Conservation (phyloP, 2,329 filamentous ascomycete species). For the Fusarium equiseti region DNA sequence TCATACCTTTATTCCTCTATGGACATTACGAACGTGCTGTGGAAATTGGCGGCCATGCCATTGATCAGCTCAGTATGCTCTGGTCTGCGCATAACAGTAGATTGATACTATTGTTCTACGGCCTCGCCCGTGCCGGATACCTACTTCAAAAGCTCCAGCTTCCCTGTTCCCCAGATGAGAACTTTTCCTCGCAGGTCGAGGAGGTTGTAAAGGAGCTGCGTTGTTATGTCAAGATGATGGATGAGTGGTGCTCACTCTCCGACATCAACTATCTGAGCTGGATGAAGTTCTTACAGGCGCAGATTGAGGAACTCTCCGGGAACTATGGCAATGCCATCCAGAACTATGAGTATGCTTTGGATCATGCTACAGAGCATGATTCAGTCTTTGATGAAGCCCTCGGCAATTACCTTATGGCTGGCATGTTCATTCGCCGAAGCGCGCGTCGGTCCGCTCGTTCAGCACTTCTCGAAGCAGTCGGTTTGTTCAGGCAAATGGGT, state of each 20-base stretch:
- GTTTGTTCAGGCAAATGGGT: slow-evolving; percentile 75
- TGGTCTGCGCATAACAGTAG: slow-evolving; percentile 72
- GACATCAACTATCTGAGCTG: slow-evolving; percentile 79
- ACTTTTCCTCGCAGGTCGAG: slow-evolving; percentile 57
- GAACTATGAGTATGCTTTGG: slow-evolving; percentile 77
- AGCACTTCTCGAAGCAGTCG: slow-evolving; percentile 75
- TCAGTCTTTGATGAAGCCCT: slow-evolving; percentile 79
- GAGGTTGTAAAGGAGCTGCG: slow-evolving; percentile 66
- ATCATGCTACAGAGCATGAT: slow-evolving; percentile 76
- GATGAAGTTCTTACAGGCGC: slow-evolving; percentile 75
- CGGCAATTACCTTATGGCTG: slow-evolving; percentile 79
- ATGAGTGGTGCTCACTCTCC: slow-evolving; percentile 72
- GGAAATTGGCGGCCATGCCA: slow-evolving; percentile 65
- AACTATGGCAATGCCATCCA: slow-evolving; percentile 70
- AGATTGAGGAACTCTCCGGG: slow-evolving; percentile 72
- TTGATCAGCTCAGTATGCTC: slow-evolving; percentile 61
- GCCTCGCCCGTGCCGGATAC: slow-evolving; percentile 66
- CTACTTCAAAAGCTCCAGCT: slow-evolving; percentile 64
- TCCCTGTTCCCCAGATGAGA: slow-evolving; percentile 58
- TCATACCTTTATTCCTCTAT: slow-evolving; percentile 72
- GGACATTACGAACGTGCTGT: slow-evolving; percentile 71
- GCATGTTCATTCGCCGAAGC: slow-evolving; percentile 74
- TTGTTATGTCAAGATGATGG: slow-evolving; percentile 69
- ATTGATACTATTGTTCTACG: slow-evolving; percentile 70
- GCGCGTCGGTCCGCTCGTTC: slow-evolving; percentile 76